These are phyloP conservation scores for Colletotrichum gigasporum DNA, from an alignment of 2,329 filamentous ascomycete genomes.

Conservation along the genomic window DNA sequence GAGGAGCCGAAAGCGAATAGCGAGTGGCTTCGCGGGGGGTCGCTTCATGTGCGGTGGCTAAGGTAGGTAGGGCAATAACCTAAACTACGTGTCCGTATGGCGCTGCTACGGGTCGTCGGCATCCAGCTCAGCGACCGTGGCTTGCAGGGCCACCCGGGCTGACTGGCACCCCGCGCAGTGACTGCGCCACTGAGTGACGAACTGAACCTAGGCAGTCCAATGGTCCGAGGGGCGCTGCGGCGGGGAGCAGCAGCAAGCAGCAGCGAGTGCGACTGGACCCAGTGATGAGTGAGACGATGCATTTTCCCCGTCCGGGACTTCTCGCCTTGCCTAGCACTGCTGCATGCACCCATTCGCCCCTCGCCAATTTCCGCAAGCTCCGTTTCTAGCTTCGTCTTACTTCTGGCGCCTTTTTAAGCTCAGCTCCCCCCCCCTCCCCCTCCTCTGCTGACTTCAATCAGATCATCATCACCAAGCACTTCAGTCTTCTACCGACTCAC, in stretches of 20 bases:
- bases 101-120: background rate
- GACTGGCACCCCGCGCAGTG: slow-evolving; percentile 7
- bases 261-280: no score
- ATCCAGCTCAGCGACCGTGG: slow-evolving; percentile 13
- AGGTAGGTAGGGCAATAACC: background rate
- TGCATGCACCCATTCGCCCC: background rate
- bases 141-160: slow-evolving; percentile 10
- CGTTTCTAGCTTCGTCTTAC: slow-evolving; percentile 1
- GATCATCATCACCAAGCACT: background rate
- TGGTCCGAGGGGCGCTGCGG: background rate
- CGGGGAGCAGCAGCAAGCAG: no score
- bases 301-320: background rate
- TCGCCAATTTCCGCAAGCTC: slow-evolving; percentile 25
- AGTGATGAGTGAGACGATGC: background rate
- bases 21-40: background rate
- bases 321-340: no score
- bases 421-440: background rate
- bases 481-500: background rate
- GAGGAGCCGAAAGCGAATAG: slow-evolving; percentile 14
- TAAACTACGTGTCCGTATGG: no score
- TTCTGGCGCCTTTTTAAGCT: slow-evolving; percentile 6
- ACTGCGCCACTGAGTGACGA: slow-evolving; percentile 28
- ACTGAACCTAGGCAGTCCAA: background rate
- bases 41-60: slow-evolving; percentile 24
- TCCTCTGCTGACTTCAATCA: background rate